phyloP scores from a whole-genome alignment of 1,139 yeast species.

The Magnusiomyces magnusii region DNA sequence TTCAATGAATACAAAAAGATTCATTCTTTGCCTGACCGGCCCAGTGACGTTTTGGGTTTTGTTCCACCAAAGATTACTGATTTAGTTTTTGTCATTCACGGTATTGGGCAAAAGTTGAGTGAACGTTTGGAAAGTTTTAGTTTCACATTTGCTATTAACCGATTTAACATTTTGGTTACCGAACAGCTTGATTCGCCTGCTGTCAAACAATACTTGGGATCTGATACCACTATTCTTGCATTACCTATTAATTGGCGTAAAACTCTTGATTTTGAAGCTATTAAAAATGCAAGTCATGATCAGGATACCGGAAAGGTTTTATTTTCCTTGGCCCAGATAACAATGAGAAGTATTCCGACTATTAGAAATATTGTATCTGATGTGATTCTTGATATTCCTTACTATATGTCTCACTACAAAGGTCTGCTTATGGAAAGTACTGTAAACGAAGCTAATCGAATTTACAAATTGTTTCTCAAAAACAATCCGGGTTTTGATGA shows the following conservation, averaged over 20 bases:
- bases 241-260: slow-evolving; percentile 40
- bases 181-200: slow-evolving; percentile 26
- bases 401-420: slow-evolving; percentile 70
- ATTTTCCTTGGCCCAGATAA: slow-evolving; percentile 65
- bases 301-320: slow-evolving; percentile 24
- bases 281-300: slow-evolving; percentile 21
- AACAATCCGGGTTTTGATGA: slow-evolving; percentile 57
- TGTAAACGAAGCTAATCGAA: slow-evolving; percentile 58
- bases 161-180: slow-evolving; percentile 43
- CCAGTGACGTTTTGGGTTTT: slow-evolving; percentile 26
- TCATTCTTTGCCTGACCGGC: slow-evolving; percentile 27
- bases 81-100: slow-evolving; percentile 79
- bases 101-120: slow-evolving; percentile 88
- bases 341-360: slow-evolving; percentile 73
- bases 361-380: slow-evolving; percentile 75
- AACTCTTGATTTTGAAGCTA: slow-evolving; percentile 31
- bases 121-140: slow-evolving; percentile 71
- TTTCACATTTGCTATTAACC: slow-evolving; percentile 79
- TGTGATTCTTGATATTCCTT: slow-evolving; percentile 77
- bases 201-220: slow-evolving; percentile 24
- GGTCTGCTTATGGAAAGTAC: slow-evolving; percentile 59
- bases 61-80: slow-evolving; percentile 37
- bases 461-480: slow-evolving; percentile 51
- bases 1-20: slow-evolving; percentile 29
- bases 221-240: slow-evolving; percentile 27